phyloP scores from a whole-genome alignment of 2,329 filamentous ascomycete species.

The Trichoderma breve region DNA sequence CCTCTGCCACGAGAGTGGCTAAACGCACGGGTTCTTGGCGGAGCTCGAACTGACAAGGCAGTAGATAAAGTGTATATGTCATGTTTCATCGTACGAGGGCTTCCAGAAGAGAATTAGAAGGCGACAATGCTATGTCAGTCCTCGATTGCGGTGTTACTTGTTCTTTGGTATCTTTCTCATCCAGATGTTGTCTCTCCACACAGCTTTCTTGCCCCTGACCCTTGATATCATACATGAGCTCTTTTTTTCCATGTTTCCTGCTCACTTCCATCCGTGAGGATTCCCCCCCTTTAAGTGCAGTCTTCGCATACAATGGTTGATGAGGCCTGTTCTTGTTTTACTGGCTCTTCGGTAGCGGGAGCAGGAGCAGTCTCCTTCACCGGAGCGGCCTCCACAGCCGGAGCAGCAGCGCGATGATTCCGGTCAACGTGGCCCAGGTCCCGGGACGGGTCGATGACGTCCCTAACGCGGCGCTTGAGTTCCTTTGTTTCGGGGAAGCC shows the following conservation, averaged over 20 bases:
- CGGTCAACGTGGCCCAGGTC: conserved; percentile 81
- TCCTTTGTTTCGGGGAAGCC: conserved; percentile 95
- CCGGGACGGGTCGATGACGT: conserved; percentile 74
- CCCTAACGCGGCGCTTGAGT: conserved; percentile 78
- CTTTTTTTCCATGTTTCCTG: not conserved
- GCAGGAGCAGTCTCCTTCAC: not conserved
- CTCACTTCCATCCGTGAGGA: not conserved
- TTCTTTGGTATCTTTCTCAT: not conserved
- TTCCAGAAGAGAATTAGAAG: not conserved
- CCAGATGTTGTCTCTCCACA: not conserved
- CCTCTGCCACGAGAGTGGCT: not conserved
- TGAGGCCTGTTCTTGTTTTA: not conserved
- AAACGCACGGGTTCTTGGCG: not conserved
- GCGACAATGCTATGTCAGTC: not conserved
- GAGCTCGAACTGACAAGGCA: not conserved
- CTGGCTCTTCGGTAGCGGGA: not conserved
- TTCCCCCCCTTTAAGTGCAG: conserved; percentile 23
- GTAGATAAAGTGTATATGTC: not conserved
- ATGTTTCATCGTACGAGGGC: not conserved
- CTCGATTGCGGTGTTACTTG: not conserved
- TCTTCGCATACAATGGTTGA: conserved; percentile 27
- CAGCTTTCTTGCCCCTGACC: not conserved
- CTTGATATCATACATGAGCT: not conserved
- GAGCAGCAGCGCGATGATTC: conserved; percentile 32
- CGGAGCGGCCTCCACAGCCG: not conserved